These are phyloP conservation scores for Hysterangium stoloniferum DNA, from an alignment of 768 basidiomycete genomes.

Conservation along the genomic window DNA sequence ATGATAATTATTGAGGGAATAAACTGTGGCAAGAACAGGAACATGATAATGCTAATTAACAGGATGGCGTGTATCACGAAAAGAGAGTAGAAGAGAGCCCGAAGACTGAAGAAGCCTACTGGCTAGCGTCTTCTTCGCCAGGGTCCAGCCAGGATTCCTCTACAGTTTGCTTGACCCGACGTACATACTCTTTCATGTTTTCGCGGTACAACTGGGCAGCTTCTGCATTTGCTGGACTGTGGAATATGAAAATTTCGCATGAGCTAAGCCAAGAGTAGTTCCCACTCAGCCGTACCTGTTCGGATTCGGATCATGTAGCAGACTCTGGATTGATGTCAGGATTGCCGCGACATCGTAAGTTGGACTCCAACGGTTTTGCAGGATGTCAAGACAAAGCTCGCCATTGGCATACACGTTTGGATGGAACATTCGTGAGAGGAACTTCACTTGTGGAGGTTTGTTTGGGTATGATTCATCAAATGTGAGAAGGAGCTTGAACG, in stretches of 20 bases:
- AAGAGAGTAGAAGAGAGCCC: too few relatives aligned
- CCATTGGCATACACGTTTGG: slow-evolving; percentile 99
- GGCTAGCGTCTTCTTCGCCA: slow-evolving; percentile 56
- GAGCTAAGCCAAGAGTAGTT: background rate
- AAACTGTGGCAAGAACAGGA: too few relatives aligned
- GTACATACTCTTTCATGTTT: slow-evolving; percentile 97
- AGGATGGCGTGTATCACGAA: too few relatives aligned
- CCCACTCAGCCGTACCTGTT: slow-evolving; percentile 49
- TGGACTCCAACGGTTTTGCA: slow-evolving; percentile 98
- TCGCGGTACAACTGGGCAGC: slow-evolving; percentile 95
- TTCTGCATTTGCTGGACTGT: slow-evolving; percentile 94
- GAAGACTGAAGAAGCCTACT: too few relatives aligned
- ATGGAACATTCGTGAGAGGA: slow-evolving; percentile 97
- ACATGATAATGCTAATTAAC: too few relatives aligned
- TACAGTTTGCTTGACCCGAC: slow-evolving; percentile 86
- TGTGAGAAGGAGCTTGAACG: slow-evolving; percentile 90
- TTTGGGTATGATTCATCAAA: slow-evolving; percentile 99
- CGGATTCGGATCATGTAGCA: slow-evolving; percentile 96
- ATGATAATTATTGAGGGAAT: too few relatives aligned
- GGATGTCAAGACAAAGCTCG: slow-evolving; percentile 95
- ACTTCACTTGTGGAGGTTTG: slow-evolving; percentile 96
- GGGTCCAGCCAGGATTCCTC: slow-evolving; percentile 93
- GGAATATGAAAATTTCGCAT: background rate
- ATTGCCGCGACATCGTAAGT: slow-evolving; percentile 99
- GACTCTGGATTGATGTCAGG: slow-evolving; percentile 90